A percentile compares a stretch with the other conserved stretches of the same genome.
Conservation (phyloP, 345 rosid species). For the Eucalyptus fibrosa region DNA sequence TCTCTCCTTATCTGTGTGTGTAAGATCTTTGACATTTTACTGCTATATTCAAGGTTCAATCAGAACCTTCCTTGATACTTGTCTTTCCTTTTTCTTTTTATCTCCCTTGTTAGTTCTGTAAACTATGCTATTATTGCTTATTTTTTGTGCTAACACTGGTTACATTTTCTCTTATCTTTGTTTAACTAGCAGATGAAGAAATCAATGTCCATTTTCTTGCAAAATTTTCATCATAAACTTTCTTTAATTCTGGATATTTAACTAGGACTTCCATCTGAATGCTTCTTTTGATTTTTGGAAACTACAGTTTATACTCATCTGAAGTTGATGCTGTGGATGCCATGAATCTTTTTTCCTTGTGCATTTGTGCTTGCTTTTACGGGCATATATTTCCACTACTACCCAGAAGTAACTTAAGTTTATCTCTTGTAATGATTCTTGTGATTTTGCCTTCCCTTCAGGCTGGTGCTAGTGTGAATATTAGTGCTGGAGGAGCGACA, state of each 20-base stretch:
- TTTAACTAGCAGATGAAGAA: background rate
- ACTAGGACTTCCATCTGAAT: background rate
- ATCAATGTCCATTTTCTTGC: background rate
- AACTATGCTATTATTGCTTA: background rate
- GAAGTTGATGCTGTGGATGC: background rate
- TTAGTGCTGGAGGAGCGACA: slow-evolving; percentile 81
- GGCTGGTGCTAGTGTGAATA: slow-evolving; percentile 78
- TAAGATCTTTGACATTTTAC: background rate
- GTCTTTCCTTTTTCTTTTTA: background rate
- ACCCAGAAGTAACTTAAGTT: background rate
- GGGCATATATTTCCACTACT: background rate
- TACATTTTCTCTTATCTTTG: background rate
- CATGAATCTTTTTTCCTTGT: background rate
- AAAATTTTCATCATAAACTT: background rate
- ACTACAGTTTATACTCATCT: background rate
- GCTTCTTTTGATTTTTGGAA: background rate
- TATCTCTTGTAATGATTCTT: background rate
- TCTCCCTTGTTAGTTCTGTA: background rate
- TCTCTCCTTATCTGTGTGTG: background rate
- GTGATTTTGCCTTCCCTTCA: slow-evolving; percentile 10
- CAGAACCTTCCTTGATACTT: background rate
- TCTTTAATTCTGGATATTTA: background rate
- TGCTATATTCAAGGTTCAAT: background rate
- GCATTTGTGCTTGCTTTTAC: background rate
- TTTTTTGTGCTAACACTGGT: background rate